These are phyloP conservation scores for Gossypium thurberi DNA, from an alignment of 345 rosid species.

Conservation along the genomic window DNA sequence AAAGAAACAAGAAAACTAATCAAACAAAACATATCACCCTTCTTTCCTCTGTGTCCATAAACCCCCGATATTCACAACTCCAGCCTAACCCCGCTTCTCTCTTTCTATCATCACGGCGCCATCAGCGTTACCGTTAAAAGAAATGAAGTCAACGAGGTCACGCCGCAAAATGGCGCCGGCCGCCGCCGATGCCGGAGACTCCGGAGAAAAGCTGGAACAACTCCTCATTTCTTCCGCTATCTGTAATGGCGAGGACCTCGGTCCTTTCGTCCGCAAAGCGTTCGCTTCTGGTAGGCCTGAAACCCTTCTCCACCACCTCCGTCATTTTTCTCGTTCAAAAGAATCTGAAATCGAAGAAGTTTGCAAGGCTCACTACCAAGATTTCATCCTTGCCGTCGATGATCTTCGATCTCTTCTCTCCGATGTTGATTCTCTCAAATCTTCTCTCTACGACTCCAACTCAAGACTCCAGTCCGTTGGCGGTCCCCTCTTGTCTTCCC, in stretches of 20 bases:
- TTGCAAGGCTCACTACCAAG: conserved; percentile 95
- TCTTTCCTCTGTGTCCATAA: conserved; percentile 6
- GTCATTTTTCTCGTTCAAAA: conserved; percentile 75
- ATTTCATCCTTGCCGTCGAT: conserved; percentile 92
- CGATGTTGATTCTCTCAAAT: conserved; percentile 87
- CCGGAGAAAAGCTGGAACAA: conserved; percentile 78
- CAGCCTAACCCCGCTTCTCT: not conserved
- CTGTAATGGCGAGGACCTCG: conserved; percentile 90
- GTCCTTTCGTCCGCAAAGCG: conserved; percentile 79
- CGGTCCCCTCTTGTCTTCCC: conserved; percentile 63
- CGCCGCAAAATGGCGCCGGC: conserved; percentile 73
- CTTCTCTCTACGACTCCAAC: conserved; percentile 85
- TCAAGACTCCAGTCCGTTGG: conserved; percentile 79
- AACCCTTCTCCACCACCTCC: conserved; percentile 77
- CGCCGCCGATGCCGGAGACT: conserved; percentile 42
- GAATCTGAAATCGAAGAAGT: conserved; percentile 98
- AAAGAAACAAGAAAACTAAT: not conserved
- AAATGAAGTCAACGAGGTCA: conserved; percentile 56
- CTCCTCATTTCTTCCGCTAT: conserved; percentile 80
- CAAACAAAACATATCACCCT: not conserved
- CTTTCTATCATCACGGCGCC: conserved; percentile 13
- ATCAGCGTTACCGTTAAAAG: conserved; percentile 10
- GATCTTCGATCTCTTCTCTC: conserved; percentile 97
- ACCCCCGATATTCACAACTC: conserved; percentile 4
- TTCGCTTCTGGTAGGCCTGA: conserved; percentile 84